Base-by-base conservation (phyloP, 2,329 filamentous ascomycete genomes). In the Colletotrichum navitas region DNA sequence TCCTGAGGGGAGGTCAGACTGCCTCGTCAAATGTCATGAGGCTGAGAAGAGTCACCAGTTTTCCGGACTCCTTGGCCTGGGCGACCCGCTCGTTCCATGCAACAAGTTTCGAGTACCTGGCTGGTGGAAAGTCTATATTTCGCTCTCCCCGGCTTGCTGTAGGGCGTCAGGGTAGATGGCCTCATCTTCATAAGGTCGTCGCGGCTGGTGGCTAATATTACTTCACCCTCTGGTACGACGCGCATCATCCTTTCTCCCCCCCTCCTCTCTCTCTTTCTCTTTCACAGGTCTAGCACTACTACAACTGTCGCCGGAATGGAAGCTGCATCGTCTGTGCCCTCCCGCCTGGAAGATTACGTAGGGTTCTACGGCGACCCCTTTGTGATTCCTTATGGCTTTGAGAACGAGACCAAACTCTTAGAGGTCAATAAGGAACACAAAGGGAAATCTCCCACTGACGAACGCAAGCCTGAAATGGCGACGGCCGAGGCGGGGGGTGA, bases 311-410 rank as follows among this genome's bases (percentile, higher is more conserved):
- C 60, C 45, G 29, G n/a, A 29, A 71, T 68, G 65, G 59, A 54
- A 36, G 26, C 32, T 12, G 36, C 59, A 21, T 47, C 64, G 21
- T 32, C 45, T 14, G 29, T 63, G 29, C 34, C 45, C 32, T 14
- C 39, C n/a, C 43, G 58, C 21, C 52, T 52, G 8, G 78, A 78
- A n/a, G 77, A 80, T 49, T 77, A 77, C 52, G 73, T 78, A 49
- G 77, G 77, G 36, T 76, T 78, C 36, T 76, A 78, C 63, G 74
- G 77, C n/a, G 76, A 79, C 14, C 77, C 78, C 1, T 78, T 79
- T 34, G 74, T 76, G 43, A 71, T 72, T 12, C 69, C 81, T 2
- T 74, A 75, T 2, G 68, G 71, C 32, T 54, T 75, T 8, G 52
- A 69, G 26, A 51, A 59, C 43, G 55, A 68, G 54, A n/a, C 21